Evolutionary conservation across 371 early-diverging fungal species (phyloP).

Genomic region (Sporodiniella umbellata): DNA sequence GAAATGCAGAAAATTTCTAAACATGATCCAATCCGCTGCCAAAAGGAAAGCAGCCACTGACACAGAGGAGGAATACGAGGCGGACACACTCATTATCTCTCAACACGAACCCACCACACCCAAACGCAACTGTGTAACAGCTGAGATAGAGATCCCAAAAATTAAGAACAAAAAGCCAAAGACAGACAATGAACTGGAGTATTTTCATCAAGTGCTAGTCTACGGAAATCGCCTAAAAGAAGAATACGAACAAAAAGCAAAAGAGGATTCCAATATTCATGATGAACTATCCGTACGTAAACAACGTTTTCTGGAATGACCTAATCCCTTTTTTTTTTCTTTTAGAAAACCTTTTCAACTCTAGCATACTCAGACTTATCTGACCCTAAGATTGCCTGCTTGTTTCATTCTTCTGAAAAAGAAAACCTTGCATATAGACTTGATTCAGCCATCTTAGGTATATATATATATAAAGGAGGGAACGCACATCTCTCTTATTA

Average conservation of each 20-base stretch:
- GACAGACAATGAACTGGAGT: background rate
- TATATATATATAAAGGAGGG: background rate
- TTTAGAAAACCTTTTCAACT: slow-evolving; percentile 43
- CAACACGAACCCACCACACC: background rate
- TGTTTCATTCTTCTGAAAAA: slow-evolving; percentile 51
- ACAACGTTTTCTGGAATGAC: background rate
- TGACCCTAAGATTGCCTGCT: slow-evolving; percentile 49
- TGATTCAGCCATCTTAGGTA: slow-evolving; percentile 71
- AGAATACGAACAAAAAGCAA: slow-evolving; percentile 44
- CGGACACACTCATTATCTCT: slow-evolving; percentile 9
- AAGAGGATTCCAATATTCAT: slow-evolving; percentile 21
- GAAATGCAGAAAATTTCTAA: slow-evolving; percentile 80
- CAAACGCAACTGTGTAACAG: background rate
- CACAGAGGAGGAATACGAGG: slow-evolving; percentile 19
- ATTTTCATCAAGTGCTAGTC: slow-evolving; percentile 37
- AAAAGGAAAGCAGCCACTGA: background rate
- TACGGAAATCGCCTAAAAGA: slow-evolving; percentile 67
- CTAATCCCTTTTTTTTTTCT: background rate
- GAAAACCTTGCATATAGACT: slow-evolving; percentile 67
- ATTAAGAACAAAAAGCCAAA: background rate
- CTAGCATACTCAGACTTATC: slow-evolving; percentile 72
- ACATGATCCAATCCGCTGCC: slow-evolving; percentile 57
- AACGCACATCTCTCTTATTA: too few species aligned
- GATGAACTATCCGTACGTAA: background rate
- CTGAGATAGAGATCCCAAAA: background rate